phyloP scores from a whole-genome alignment of 805 yeast species.

The Monosporozyma yasuniensis region DNA sequence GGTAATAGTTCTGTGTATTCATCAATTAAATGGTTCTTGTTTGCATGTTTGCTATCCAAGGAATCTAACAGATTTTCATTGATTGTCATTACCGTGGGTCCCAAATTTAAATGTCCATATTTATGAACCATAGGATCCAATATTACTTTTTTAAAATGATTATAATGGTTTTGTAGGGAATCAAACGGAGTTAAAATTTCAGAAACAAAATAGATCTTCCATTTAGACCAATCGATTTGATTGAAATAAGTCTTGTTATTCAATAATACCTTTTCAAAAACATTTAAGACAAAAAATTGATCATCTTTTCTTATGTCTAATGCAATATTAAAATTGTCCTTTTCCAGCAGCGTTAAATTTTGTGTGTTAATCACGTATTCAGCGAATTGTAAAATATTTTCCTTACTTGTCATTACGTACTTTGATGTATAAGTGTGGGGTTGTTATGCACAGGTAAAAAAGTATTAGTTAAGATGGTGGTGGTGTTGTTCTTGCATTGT shows the following conservation, averaged over 20 bases:
- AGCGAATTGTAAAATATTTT: not conserved
- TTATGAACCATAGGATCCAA: conserved; percentile 39
- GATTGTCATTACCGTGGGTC: conserved; percentile 59
- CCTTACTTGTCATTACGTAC: not conserved
- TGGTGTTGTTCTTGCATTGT: too few relatives aligned
- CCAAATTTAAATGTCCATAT: conserved; percentile 31
- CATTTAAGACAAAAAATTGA: conserved; percentile 54
- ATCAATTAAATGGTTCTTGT: conserved; percentile 45
- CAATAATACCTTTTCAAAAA: not conserved
- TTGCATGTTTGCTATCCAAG: conserved; percentile 45
- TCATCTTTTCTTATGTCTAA: conserved; percentile 37
- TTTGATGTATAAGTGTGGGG: too few relatives aligned
- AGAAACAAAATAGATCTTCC: conserved; percentile 80
- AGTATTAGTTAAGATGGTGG: too few relatives aligned
- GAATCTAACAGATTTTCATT: conserved; percentile 39
- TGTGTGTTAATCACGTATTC: conserved; percentile 35
- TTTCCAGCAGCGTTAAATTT: conserved; percentile 41
- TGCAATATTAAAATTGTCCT: conserved; percentile 55
- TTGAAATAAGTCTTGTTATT: conserved; percentile 38
- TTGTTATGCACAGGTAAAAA: not conserved
- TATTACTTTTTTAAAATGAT: conserved; percentile 57
- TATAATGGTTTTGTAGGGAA: conserved; percentile 76
- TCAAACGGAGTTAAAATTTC: conserved; percentile 79
- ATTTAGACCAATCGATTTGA: conserved; percentile 52
- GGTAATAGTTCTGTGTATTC: conserved; percentile 56